Percentiles rank a stretch among this genome's conserved stretches.
Conservation (phyloP, 2,329 filamentous ascomycete species). For the Colletotrichum neosansevieriae region DNA sequence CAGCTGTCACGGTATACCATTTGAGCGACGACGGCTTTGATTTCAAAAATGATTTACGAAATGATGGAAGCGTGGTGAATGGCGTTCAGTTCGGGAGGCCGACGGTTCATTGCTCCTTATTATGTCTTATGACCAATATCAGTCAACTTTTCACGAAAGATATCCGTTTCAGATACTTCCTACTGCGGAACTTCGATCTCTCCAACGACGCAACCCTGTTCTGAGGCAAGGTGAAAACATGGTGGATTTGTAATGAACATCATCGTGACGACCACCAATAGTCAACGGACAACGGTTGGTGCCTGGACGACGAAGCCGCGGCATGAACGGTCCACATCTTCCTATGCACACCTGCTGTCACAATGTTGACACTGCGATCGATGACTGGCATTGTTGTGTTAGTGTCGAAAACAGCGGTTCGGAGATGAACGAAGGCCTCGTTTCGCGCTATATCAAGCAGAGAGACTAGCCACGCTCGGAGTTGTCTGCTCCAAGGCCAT, state of each 20-base stretch:
- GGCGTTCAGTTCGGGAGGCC: neutral
- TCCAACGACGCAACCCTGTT: neutral
- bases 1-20: neutral
- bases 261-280: neutral
- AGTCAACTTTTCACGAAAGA: neutral
- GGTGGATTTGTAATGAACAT: neutral
- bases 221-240: neutral
- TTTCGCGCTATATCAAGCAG: too few relatives aligned
- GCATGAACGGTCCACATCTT: neutral
- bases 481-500: neutral
- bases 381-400: neutral
- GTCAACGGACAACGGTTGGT: too few relatives aligned
- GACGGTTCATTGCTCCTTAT: neutral
- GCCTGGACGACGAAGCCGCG: too few relatives aligned
- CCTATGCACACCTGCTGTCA: too few relatives aligned
- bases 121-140: neutral
- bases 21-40: neutral
- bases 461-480: neutral
- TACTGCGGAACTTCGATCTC: too few relatives aligned
- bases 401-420: neutral
- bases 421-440: neutral
- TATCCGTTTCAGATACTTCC: too few relatives aligned
- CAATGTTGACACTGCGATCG: too few relatives aligned
- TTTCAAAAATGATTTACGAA: too few relatives aligned
- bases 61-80: constrained; percentile 9